Conservation (phyloP, 2,329 filamentous ascomycete genomes). For the Botrytis byssoidea region DNA sequence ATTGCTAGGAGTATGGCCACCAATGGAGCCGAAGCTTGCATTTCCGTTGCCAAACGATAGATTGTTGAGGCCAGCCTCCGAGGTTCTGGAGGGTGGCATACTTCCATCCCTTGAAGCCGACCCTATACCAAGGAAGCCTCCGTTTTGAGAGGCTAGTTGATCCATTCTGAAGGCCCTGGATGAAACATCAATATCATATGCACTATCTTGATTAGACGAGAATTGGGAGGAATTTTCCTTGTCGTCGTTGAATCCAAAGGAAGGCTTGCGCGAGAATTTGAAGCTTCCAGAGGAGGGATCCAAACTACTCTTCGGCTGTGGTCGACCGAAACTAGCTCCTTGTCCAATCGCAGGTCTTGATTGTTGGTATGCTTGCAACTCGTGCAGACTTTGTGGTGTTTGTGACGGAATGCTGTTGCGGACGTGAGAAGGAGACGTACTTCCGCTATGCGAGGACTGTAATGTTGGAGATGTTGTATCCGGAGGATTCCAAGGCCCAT, state of each 20-base stretch:
- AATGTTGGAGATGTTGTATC: constrained; percentile 48
- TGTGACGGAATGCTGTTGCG: constrained; percentile 48
- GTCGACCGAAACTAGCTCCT: constrained; percentile 38
- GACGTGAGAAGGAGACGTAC: constrained; percentile 57
- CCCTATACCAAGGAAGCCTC: constrained; percentile 47
- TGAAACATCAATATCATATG: constrained; percentile 33
- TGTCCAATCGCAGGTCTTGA: constrained; percentile 49
- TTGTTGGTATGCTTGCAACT: constrained; percentile 45
- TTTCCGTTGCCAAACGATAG: constrained; percentile 30
- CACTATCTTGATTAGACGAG: constrained; percentile 25
- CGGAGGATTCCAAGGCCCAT: constrained; percentile 57
- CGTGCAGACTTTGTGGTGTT: constrained; percentile 41
- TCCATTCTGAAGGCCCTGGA: constrained; percentile 29
- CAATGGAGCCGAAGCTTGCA: constrained; percentile 35
- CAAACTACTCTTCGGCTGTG: constrained; percentile 43
- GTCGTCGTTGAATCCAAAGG: constrained; percentile 35
- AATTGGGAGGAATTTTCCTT: constrained; percentile 37
- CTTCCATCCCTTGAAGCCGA: constrained; percentile 53
- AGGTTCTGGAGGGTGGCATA: constrained; percentile 55
- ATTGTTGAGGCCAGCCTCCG: constrained; percentile 43
- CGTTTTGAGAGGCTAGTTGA: constrained; percentile 41
- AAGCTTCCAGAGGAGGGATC: constrained; percentile 47
- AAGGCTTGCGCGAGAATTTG: constrained; percentile 40
- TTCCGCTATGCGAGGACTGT: constrained; percentile 48
- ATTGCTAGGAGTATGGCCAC: constrained; percentile 44